phyloP scores from a whole-genome alignment of 2,329 filamentous ascomycete genomes.

The Trichoderma koningiopsis region DNA sequence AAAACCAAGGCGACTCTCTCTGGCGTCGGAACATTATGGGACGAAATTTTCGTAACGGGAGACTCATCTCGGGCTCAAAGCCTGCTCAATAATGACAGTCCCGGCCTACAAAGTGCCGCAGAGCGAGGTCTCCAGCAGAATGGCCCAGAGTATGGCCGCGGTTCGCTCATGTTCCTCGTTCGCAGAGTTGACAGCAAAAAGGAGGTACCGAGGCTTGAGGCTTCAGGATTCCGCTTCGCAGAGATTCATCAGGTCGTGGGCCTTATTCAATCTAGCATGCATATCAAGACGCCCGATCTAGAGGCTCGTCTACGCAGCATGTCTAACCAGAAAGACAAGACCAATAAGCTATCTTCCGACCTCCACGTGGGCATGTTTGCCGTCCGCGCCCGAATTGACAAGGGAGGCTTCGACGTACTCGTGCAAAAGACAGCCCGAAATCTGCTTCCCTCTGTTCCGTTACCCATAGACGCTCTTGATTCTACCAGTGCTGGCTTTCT shows the following conservation, averaged over 20 bases:
- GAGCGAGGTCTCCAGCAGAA: constrained; percentile 44
- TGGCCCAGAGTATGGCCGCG: constrained; percentile 59
- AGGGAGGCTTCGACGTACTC: constrained; percentile 64
- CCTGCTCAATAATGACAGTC: constrained; percentile 2
- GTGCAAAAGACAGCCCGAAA: constrained; percentile 59
- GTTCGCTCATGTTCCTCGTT: constrained; percentile 80
- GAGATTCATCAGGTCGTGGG: constrained; percentile 67
- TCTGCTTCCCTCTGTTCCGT: constrained; percentile 60
- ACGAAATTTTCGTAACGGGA: constrained; percentile 73
- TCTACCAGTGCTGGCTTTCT: constrained; percentile 58
- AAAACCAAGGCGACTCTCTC: constrained; percentile 65
- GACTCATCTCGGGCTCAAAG: constrained; percentile 26
- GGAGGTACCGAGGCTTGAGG: constrained; percentile 66
- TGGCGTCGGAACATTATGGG: constrained; percentile 70
- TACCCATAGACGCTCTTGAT: constrained; percentile 57
- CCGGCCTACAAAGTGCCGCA: constrained; percentile 38
- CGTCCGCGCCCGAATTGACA: constrained; percentile 53
- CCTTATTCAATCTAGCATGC: constrained; percentile 71
- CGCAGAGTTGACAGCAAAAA: constrained; percentile 59
- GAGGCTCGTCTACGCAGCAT: constrained; percentile 64
- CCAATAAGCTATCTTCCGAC: constrained; percentile 51
- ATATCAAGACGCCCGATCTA: constrained; percentile 67
- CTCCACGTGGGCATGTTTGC: constrained; percentile 63
- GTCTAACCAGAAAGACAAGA: constrained; percentile 56
- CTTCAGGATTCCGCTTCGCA: constrained; percentile 78